A percentile compares a stretch with the other conserved stretches of the same genome.
Conservation (phyloP, 2,329 filamentous ascomycete species). For the Mollisia scopiformis region DNA sequence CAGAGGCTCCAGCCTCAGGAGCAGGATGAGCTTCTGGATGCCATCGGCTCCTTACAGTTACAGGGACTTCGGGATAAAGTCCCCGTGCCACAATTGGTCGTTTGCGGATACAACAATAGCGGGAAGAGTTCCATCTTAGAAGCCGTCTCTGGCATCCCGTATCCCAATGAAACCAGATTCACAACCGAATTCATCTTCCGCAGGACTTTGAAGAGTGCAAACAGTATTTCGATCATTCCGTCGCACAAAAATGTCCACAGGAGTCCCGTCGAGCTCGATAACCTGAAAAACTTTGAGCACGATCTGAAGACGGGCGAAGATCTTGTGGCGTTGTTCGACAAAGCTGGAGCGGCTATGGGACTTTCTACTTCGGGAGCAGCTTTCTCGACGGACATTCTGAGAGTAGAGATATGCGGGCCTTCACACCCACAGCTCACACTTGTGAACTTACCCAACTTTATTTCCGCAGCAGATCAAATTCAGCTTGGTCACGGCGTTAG, state of each 20-base stretch:
- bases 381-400: constrained; percentile 25
- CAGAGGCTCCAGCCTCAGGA: constrained; percentile 40
- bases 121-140: constrained; percentile 42
- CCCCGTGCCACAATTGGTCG: constrained; percentile 44
- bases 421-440: constrained; percentile 56
- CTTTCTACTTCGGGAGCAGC: constrained; percentile 27
- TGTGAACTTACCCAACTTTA: constrained; percentile 61
- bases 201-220: constrained; percentile 2
- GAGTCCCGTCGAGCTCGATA: constrained; percentile 17
- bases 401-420: constrained; percentile 26
- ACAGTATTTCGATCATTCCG: constrained; percentile 20
- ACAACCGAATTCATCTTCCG: constrained; percentile 47
- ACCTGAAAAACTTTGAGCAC: constrained; percentile 18
- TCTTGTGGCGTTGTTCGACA: constrained; percentile 23
- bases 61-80: constrained; percentile 19
- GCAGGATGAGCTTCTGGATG: constrained; percentile 57
- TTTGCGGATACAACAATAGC: constrained; percentile 29
- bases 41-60: constrained; percentile 55
- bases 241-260: constrained; percentile 5
- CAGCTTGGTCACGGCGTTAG: too few species aligned
- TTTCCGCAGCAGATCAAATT: too few species aligned
- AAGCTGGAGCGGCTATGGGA: constrained; percentile 23
- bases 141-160: constrained; percentile 40
- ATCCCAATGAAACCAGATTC: constrained; percentile 46
- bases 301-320: constrained; percentile 21